phyloP scores from a whole-genome alignment of 257 asterid species.

The Gynochthodes officinalis region DNA sequence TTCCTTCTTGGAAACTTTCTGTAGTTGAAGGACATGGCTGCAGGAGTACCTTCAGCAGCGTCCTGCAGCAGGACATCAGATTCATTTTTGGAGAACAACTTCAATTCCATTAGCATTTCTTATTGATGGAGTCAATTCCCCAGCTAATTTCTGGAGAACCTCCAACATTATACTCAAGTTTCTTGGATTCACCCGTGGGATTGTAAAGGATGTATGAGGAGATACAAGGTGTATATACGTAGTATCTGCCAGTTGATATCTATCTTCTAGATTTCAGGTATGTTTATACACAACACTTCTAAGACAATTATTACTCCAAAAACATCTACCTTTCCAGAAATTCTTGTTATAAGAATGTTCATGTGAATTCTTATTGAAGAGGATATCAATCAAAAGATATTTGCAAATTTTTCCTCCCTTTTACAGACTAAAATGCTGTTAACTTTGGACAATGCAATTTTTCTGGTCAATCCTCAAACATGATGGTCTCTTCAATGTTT shows the following conservation, averaged over 20 bases:
- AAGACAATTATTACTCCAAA: neutral
- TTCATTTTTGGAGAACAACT: constrained; percentile 37
- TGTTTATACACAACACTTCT: neutral
- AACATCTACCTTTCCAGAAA: neutral
- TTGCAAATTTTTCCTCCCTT: neutral
- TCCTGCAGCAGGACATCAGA: constrained; percentile 41
- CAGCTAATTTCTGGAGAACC: constrained; percentile 2
- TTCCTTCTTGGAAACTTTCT: constrained; percentile 10
- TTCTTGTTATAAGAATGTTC: neutral
- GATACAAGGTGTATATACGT: neutral
- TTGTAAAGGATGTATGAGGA: neutral
- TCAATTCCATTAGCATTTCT: constrained; percentile 35
- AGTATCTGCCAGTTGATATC: constrained; percentile 1
- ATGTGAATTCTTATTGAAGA: neutral
- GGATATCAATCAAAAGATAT: neutral
- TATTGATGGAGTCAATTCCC: constrained; percentile 31
- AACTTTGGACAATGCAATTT: neutral
- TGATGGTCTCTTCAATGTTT: neutral
- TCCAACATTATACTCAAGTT: neutral
- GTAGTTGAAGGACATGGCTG: constrained; percentile 57
- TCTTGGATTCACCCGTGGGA: neutral
- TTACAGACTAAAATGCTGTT: neutral
- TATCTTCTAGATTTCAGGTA: neutral
- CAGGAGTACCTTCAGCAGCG: constrained; percentile 37
- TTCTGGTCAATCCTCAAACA: neutral